phyloP scores from a whole-genome alignment of 1,284 basidiomycete species.

The Golubevia sp. region DNA sequence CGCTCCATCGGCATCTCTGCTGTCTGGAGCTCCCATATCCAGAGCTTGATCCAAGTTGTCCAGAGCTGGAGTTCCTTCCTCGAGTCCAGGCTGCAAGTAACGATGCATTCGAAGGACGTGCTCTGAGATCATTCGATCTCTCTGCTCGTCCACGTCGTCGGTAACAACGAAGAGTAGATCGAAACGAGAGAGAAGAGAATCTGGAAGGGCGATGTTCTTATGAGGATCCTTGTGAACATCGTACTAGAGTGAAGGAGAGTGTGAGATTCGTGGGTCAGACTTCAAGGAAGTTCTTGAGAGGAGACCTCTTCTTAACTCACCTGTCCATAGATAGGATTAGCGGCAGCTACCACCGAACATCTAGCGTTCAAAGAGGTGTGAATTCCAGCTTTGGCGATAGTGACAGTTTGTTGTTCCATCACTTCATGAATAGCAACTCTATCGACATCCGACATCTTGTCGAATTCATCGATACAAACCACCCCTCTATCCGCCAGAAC shows the following conservation, averaged over 20 bases:
- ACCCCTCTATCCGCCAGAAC: conserved; percentile 98
- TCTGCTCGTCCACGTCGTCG: conserved; percentile 93
- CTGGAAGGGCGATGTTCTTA: conserved; percentile 96
- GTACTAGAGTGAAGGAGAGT: conserved; percentile 69
- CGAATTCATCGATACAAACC: conserved; percentile 99
- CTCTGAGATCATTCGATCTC: conserved; percentile 93
- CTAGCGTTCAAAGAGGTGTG: conserved; percentile 97
- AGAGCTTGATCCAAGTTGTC: conserved; percentile 75
- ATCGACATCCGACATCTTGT: conserved; percentile 99
- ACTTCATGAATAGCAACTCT: conserved; percentile 99
- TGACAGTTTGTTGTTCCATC: conserved; percentile 97
- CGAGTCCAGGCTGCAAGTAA: conserved; percentile 91
- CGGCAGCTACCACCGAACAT: conserved; percentile 96
- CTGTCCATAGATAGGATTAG: conserved; percentile 98
- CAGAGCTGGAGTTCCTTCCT: conserved; percentile 80
- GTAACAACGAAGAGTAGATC: conserved; percentile 97
- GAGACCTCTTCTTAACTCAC: conserved; percentile 65
- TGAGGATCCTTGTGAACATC: conserved; percentile 99
- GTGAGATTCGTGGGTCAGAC: neutral
- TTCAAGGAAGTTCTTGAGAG: conserved; percentile 10
- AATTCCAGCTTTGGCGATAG: conserved; percentile 98
- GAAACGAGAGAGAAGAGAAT: conserved; percentile 98
- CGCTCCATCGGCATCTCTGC: conserved; percentile 40
- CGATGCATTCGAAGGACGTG: conserved; percentile 97
- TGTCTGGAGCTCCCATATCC: conserved; percentile 46